Conservation (phyloP, 2,329 filamentous ascomycete genomes). For the Diplodia corticola region DNA sequence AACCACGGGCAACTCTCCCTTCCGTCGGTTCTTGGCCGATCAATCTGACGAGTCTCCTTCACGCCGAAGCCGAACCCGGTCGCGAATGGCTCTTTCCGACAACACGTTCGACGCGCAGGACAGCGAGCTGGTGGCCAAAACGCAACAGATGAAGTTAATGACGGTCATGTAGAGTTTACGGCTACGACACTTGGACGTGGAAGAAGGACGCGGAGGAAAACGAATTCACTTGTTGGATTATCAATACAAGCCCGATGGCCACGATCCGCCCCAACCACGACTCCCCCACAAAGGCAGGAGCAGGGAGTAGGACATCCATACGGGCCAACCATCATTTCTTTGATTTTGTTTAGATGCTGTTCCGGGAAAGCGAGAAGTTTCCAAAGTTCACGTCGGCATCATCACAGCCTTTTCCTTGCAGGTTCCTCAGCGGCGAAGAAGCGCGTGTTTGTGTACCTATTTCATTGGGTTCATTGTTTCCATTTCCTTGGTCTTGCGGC, state of each 20-base stretch:
- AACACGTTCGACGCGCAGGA: slow-evolving; percentile 20
- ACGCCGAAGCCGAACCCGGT: slow-evolving; percentile 12
- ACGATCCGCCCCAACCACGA: neutral
- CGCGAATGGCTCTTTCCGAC: slow-evolving; percentile 10
- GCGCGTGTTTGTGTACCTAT: slow-evolving; percentile 20
- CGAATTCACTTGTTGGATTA: neutral
- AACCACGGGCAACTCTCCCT: slow-evolving; percentile 35
- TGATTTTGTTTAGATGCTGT: slow-evolving; percentile 12
- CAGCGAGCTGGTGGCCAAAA: slow-evolving; percentile 16
- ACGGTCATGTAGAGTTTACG: slow-evolving; percentile 39
- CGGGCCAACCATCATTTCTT: neutral
- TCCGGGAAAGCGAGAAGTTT: neutral
- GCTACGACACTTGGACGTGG: neutral
- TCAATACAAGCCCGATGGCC: neutral
- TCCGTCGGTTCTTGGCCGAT: slow-evolving; percentile 34
- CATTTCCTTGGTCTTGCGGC: slow-evolving; percentile 5
- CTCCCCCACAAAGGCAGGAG: slow-evolving; percentile 17
- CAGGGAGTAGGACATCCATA: neutral
- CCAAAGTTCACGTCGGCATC: neutral
- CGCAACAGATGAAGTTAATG: slow-evolving; percentile 42
- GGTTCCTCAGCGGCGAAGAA: slow-evolving; percentile 15
- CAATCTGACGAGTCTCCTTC: slow-evolving; percentile 18
- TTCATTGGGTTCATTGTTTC: slow-evolving; percentile 6
- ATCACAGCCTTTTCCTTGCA: neutral
- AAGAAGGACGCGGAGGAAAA: neutral